A percentile compares a stretch with the other conserved stretches of the same genome.
These are phyloP conservation scores for Ustilago cynodontis DNA, from an alignment of 1,284 basidiomycete genomes.

Conservation along the genomic window DNA sequence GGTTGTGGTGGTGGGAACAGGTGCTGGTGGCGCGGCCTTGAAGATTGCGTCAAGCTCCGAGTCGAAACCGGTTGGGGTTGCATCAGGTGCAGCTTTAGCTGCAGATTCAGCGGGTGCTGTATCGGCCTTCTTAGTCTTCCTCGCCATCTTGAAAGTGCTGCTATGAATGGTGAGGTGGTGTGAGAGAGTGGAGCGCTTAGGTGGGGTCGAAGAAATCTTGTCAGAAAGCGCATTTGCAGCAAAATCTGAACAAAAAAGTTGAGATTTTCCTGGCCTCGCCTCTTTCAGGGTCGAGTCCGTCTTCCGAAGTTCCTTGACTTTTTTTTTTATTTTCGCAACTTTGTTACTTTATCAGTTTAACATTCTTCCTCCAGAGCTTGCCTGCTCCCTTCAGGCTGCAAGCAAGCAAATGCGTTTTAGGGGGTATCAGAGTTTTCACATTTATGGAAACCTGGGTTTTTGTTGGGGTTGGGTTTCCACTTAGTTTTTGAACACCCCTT, in stretches of 20 bases:
- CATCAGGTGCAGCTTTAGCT: conserved; percentile 3
- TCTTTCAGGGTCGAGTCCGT: conserved; percentile 7
- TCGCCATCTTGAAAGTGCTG: conserved; percentile 31
- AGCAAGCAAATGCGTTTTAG: background rate
- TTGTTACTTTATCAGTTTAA: too few species aligned
- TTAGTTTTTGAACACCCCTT: too few species aligned
- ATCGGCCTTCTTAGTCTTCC: conserved; percentile 17
- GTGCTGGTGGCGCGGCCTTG: conserved; percentile 35
- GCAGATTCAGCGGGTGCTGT: background rate
- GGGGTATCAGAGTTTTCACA: too few species aligned
- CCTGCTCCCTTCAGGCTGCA: conserved; percentile 10
- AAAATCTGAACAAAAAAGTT: conserved; percentile 5
- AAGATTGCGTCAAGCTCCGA: conserved; percentile 66
- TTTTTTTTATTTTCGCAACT: too few species aligned
- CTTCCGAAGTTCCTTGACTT: conserved; percentile 6
- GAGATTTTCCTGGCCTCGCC: conserved; percentile 4
- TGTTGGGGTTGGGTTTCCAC: too few species aligned
- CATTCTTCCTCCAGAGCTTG: too few species aligned
- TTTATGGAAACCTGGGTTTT: too few species aligned
- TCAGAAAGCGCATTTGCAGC: background rate
- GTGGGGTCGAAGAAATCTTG: conserved; percentile 7
- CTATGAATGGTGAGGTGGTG: background rate
- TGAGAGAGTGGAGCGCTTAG: background rate
- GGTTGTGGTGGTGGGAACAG: conserved; percentile 8
- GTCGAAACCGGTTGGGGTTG: conserved; percentile 48